A percentile compares a stretch with the other conserved stretches of the same genome.
These are phyloP conservation scores for Annulohypoxylon bovei DNA, from an alignment of 495 filamentous ascomycete species.

Conservation along the genomic window DNA sequence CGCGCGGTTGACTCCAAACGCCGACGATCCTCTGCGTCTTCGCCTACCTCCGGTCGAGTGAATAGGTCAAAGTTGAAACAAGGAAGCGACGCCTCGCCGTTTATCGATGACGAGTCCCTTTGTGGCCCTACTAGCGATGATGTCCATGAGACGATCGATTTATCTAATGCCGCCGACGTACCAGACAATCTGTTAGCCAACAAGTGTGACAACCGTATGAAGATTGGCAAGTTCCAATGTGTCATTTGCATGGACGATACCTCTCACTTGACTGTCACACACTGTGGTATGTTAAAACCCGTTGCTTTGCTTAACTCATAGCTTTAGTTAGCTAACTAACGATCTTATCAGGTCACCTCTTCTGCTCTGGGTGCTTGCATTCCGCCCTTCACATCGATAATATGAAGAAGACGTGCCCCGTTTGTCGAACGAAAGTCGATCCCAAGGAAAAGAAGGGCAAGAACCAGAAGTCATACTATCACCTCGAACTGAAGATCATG, in stretches of 20 bases:
- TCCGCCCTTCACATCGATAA: conserved; percentile 72
- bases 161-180: conserved; percentile 65
- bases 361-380: conserved; percentile 84
- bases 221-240: conserved; percentile 70
- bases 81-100: conserved; percentile 12
- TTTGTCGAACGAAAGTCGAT: conserved; percentile 67
- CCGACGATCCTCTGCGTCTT: conserved; percentile 41
- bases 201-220: conserved; percentile 61
- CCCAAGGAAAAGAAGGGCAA: conserved; percentile 56
- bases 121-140: conserved; percentile 34
- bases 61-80: conserved; percentile 45
- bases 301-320: background rate
- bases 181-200: conserved; percentile 59
- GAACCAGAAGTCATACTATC: conserved; percentile 59
- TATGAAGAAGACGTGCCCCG: conserved; percentile 59
- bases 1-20: conserved; percentile 37
- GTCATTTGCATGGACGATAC: conserved; percentile 88
- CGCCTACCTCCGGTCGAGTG: conserved; percentile 41
- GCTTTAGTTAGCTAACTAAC: background rate
- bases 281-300: conserved; percentile 73
- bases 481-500: conserved; percentile 69
- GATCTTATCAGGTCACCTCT: conserved; percentile 73
- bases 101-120: conserved; percentile 48
- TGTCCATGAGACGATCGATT: conserved; percentile 67
- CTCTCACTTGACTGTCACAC: conserved; percentile 76